Evolutionary conservation across 2,329 filamentous ascomycete genomes (phyloP).

Genomic region (Hymenoscyphus occultus): DNA sequence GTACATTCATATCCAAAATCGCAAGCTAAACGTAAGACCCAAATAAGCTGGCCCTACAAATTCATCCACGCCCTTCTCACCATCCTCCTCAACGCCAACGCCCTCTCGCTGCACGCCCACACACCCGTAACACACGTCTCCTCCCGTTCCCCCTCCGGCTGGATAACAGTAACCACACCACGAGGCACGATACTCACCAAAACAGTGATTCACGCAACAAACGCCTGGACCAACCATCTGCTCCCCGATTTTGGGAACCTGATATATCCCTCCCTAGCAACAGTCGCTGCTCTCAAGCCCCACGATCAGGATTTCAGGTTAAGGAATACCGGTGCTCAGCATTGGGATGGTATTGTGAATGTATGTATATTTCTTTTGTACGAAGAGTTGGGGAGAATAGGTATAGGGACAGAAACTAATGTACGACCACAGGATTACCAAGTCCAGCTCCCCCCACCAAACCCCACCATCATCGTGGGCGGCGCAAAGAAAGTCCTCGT

Average conservation of each 20-base stretch:
- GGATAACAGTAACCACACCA: slow-evolving; percentile 49
- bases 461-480: slow-evolving; percentile 38
- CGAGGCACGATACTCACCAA: slow-evolving; percentile 52
- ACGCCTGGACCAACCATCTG: slow-evolving; percentile 61
- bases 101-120: slow-evolving; percentile 50
- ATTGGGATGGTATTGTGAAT: slow-evolving; percentile 35
- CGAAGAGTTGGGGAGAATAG: no score
- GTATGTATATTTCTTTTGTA: not conserved
- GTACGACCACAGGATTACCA: slow-evolving; percentile 31
- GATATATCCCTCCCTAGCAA: slow-evolving; percentile 37
- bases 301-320: slow-evolving; percentile 33
- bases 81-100: slow-evolving; percentile 45
- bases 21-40: not conserved
- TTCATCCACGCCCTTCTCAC: slow-evolving; percentile 57
- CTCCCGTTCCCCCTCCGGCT: slow-evolving; percentile 26
- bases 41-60: slow-evolving; percentile 37
- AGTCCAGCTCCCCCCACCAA: slow-evolving; percentile 35
- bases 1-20: not conserved
- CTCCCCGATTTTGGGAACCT: slow-evolving; percentile 49
- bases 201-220: slow-evolving; percentile 61
- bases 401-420: no score
- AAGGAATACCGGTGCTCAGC: slow-evolving; percentile 33
- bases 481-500: slow-evolving; percentile 36
- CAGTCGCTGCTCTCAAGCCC: slow-evolving; percentile 35
- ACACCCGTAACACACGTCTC: slow-evolving; percentile 41